Evolutionary conservation across 1,284 basidiomycete genomes (phyloP).

Genomic region (Cryptococcus floricola): DNA sequence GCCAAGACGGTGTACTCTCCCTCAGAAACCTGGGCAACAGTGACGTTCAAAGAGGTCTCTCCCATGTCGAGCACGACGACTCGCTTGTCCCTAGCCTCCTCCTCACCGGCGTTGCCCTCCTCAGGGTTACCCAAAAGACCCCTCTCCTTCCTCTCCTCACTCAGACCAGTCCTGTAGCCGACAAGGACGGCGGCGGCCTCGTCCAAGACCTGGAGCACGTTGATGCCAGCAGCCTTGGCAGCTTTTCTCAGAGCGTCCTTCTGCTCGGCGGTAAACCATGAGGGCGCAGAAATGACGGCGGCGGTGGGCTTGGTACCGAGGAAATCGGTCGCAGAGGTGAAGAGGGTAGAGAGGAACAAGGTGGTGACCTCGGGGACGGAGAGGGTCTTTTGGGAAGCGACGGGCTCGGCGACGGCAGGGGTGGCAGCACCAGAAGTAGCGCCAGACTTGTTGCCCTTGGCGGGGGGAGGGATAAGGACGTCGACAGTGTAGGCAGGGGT

Average conservation of each 20-base stretch:
- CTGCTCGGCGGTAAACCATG: conserved; percentile 68
- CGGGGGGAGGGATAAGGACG: conserved; percentile 71
- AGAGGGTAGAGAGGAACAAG: conserved; percentile 79
- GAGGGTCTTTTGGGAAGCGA: conserved; percentile 67
- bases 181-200: conserved; percentile 70
- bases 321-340: conserved; percentile 87
- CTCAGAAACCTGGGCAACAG: conserved; percentile 54
- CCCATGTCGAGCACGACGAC: conserved; percentile 59
- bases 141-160: conserved; percentile 45
- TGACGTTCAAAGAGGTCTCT: conserved; percentile 55
- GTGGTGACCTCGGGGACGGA: conserved; percentile 80
- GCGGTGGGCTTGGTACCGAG: conserved; percentile 73
- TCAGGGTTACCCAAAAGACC: conserved; percentile 47
- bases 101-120: conserved; percentile 49
- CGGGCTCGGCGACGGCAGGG: conserved; percentile 67
- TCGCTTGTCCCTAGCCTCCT: conserved; percentile 54
- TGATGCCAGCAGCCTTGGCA: conserved; percentile 74
- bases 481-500: conserved; percentile 83
- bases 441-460: conserved; percentile 50
- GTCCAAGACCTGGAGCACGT: conserved; percentile 77
- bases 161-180: conserved; percentile 48
- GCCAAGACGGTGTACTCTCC: conserved; percentile 56
- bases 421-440: conserved; percentile 64
- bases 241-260: conserved; percentile 68
- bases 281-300: conserved; percentile 79